Conservation (phyloP, 352 stramenopile species). For the Globisporangium parvum region DNA sequence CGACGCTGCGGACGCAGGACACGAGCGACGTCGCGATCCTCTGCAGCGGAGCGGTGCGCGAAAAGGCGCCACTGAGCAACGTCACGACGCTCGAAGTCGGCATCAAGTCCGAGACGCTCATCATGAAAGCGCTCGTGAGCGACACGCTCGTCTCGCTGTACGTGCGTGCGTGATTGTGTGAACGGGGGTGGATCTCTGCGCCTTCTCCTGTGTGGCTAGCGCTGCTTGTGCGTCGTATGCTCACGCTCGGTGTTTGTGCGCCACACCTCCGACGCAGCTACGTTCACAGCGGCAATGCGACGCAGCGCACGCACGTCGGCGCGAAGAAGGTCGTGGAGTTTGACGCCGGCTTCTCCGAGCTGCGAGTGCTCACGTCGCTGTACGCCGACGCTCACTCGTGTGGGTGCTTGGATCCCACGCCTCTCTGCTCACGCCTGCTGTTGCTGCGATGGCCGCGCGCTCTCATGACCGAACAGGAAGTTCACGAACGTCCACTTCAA, state of each 20-base stretch:
- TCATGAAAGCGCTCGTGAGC: constrained; percentile 15
- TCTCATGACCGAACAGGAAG: constrained; percentile 5
- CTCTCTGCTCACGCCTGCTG: neutral
- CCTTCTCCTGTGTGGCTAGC: no score
- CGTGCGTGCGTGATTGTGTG: no score
- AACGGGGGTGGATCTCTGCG: no score
- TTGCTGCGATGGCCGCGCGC: no score
- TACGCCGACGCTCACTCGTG: neutral
- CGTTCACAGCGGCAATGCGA: constrained; percentile 14
- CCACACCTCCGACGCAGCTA: neutral
- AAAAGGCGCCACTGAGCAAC: constrained; percentile 5
- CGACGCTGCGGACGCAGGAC: constrained; percentile 11
- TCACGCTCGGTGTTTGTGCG: no score
- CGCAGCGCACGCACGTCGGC: neutral
- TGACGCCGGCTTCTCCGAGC: constrained; percentile 15
- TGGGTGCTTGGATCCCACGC: no score
- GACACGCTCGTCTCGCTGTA: constrained; percentile 11
- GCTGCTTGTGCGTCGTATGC: no score
- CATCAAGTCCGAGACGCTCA: constrained; percentile 6
- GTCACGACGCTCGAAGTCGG: constrained; percentile 10
- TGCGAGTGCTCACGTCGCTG: constrained; percentile 11
- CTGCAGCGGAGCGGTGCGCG: constrained; percentile 1
- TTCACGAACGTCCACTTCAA: constrained; percentile 25
- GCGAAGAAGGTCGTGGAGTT: constrained; percentile 3
- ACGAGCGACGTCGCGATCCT: constrained; percentile 11